Evolutionary conservation across 306 rosid genomes (phyloP).

Genomic region (Arachis hypogaea): DNA sequence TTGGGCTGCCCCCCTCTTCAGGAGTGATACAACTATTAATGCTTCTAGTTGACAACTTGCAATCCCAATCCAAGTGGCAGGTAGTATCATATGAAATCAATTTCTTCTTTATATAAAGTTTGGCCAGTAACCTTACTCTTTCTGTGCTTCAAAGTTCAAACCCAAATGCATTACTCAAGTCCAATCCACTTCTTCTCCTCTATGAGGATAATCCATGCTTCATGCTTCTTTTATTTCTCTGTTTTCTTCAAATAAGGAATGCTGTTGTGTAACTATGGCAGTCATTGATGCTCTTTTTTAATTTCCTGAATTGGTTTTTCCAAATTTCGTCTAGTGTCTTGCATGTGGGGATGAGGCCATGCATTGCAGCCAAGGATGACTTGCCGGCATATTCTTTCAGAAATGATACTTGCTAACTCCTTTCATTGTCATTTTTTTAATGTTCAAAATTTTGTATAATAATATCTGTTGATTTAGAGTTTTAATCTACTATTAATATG

Average conservation of each 20-base stretch:
- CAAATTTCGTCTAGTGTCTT: constrained; percentile 61
- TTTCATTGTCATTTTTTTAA: too few species aligned
- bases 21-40: constrained; percentile 44
- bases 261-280: constrained; percentile 37
- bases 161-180: constrained; percentile 17
- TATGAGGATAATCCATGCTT: constrained; percentile 40
- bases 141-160: constrained; percentile 32
- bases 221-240: constrained; percentile 33
- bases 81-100: constrained; percentile 25
- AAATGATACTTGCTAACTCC: neutral
- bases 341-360: constrained; percentile 91
- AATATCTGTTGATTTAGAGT: too few species aligned
- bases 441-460: too few species aligned
- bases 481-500: too few species aligned
- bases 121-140: neutral
- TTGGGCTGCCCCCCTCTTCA: constrained; percentile 38
- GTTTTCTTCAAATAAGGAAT: constrained; percentile 45
- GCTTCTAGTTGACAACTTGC: constrained; percentile 27
- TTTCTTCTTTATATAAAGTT: too few species aligned
- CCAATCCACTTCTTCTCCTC: constrained; percentile 47
- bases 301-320: constrained; percentile 45
- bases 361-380: constrained; percentile 99
- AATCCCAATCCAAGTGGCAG: neutral
- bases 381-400: constrained; percentile 60
- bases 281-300: constrained; percentile 19